Evolutionary conservation across 2,329 filamentous ascomycete genomes (phyloP).

Genomic region (Xylaria multiplex): DNA sequence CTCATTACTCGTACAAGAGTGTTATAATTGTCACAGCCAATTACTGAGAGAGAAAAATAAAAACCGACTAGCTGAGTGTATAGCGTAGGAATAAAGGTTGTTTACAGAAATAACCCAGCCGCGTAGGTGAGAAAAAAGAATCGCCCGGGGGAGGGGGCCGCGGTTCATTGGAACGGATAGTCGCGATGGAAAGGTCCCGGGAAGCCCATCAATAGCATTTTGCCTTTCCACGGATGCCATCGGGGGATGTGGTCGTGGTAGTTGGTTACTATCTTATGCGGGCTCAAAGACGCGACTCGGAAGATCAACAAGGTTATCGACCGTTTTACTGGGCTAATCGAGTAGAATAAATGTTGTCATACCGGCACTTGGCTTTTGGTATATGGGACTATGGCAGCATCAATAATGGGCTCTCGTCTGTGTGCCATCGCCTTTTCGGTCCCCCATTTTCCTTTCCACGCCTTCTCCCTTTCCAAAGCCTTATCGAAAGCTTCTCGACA

Average conservation of each 20-base stretch:
- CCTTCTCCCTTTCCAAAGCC: constrained; percentile 70
- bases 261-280: neutral
- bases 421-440: constrained; percentile 69
- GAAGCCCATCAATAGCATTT: neutral
- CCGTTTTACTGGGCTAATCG: neutral
- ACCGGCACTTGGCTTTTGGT: constrained; percentile 51
- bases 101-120: neutral
- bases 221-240: neutral
- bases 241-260: neutral
- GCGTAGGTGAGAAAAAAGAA: neutral
- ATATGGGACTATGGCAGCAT: constrained; percentile 72
- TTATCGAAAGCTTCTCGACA: constrained; percentile 78
- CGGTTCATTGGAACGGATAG: neutral
- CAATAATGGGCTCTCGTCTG: constrained; percentile 65
- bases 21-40: neutral
- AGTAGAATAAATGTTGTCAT: neutral
- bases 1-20: constrained; percentile 16
- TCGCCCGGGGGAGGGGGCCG: neutral
- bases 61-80: neutral
- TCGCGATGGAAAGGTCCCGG: neutral
- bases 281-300: neutral
- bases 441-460: constrained; percentile 81
- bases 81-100: neutral
- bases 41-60: neutral
- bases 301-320: neutral